Evolutionary conservation across 2,329 filamentous ascomycete genomes (phyloP).

Genomic region (Stagonosporopsis cucurbitacearum): DNA sequence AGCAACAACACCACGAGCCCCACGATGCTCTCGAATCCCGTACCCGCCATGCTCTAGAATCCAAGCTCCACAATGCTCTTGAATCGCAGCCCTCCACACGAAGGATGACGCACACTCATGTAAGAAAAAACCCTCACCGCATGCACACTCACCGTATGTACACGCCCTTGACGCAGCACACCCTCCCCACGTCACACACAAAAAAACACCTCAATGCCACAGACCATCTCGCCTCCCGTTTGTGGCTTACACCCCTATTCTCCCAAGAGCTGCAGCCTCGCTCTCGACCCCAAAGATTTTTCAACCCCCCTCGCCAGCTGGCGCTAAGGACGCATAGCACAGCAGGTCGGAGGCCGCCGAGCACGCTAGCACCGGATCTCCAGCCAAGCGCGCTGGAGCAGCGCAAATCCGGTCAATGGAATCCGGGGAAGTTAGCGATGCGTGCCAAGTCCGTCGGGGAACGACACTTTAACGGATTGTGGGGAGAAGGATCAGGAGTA

Average conservation of each 20-base stretch:
- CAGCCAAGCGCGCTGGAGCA: conserved; percentile 5
- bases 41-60: not conserved
- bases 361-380: conserved; percentile 4
- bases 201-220: not conserved
- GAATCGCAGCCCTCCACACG: not conserved
- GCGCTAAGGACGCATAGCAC: not conserved
- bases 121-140: not conserved
- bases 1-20: not conserved
- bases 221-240: not conserved
- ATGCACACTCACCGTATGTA: not conserved
- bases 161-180: conserved; percentile 2
- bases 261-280: conserved; percentile 5
- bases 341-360: conserved; percentile 12
- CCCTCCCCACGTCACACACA: not conserved
- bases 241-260: not conserved
- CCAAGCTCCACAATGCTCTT: not conserved
- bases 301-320: not conserved
- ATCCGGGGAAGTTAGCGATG: conserved; percentile 15
- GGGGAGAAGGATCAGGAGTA: not conserved
- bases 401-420: conserved; percentile 13
- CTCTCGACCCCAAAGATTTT: conserved; percentile 12
- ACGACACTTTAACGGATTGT: conserved; percentile 7
- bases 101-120: no score
- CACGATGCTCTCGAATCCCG: not conserved
- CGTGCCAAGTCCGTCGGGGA: conserved; percentile 18